Conservation (phyloP, 495 filamentous ascomycete species). For the Entonaema liquescens region DNA sequence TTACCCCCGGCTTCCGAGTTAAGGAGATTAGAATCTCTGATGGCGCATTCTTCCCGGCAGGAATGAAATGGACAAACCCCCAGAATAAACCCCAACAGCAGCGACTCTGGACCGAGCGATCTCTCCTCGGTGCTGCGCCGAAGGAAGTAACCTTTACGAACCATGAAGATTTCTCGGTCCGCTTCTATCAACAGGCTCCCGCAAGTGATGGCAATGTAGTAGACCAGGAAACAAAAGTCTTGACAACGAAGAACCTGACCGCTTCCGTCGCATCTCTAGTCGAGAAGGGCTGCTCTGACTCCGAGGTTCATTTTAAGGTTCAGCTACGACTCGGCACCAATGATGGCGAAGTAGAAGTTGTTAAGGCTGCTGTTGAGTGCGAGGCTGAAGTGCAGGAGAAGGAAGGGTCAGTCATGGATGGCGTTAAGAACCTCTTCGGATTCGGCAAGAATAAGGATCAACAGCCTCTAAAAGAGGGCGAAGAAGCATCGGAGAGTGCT, state of each 20-base stretch:
- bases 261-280: constrained; percentile 77
- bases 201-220: constrained; percentile 47
- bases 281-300: constrained; percentile 75
- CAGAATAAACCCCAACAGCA: constrained; percentile 68
- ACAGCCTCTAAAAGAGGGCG: constrained; percentile 71
- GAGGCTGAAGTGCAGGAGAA: constrained; percentile 74
- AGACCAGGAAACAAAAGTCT: constrained; percentile 57
- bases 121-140: constrained; percentile 73
- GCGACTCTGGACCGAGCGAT: constrained; percentile 79
- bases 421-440: constrained; percentile 93
- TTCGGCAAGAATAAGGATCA: constrained; percentile 88
- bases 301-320: constrained; percentile 83
- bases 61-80: constrained; percentile 76
- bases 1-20: constrained; percentile 93
- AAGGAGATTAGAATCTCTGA: constrained; percentile 92
- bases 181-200: constrained; percentile 77
- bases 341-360: constrained; percentile 85
- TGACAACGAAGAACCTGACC: constrained; percentile 85
- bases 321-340: constrained; percentile 73
- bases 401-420: constrained; percentile 84
- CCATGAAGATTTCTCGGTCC: constrained; percentile 82
- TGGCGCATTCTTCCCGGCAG: constrained; percentile 72
- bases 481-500: constrained; percentile 59
- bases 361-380: constrained; percentile 81
- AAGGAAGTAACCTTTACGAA: constrained; percentile 92